A percentile compares a stretch with the other conserved stretches of the same genome.
phyloP scores from a whole-genome alignment of 176 grass and related monocot species.

The Rhynchospora pubera region DNA sequence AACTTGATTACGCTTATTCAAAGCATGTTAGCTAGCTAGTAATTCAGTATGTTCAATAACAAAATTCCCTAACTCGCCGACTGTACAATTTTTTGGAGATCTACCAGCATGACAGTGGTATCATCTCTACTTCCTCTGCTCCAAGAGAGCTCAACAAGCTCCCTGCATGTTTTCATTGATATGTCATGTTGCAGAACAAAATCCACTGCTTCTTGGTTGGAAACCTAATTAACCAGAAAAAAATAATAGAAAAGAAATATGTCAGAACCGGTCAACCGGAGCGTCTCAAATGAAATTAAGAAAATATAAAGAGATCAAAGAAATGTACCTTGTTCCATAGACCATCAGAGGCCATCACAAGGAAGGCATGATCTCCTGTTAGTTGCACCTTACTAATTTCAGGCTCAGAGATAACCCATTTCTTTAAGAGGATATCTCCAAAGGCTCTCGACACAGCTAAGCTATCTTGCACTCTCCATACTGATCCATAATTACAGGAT shows the following conservation, averaged over 20 bases:
- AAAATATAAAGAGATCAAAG: neutral
- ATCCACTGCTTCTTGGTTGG: slow-evolving; percentile 77
- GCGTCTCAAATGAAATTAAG: neutral
- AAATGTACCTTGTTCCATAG: slow-evolving; percentile 66
- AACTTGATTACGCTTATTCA: neutral
- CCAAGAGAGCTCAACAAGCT: slow-evolving; percentile 47
- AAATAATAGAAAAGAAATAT: neutral
- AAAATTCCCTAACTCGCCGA: neutral
- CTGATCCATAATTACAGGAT: slow-evolving; percentile 42
- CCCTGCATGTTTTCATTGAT: slow-evolving; percentile 31
- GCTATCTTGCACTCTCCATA: slow-evolving; percentile 72
- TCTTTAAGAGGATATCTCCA: slow-evolving; percentile 58
- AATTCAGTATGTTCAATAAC: neutral
- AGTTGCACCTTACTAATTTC: slow-evolving; percentile 28
- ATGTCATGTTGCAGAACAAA: slow-evolving; percentile 18
- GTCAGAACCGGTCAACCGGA: neutral
- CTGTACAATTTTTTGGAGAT: slow-evolving; percentile 44
- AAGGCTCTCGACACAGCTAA: slow-evolving; percentile 71
- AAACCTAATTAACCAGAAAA: slow-evolving; percentile 25
- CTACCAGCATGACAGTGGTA: slow-evolving; percentile 71
- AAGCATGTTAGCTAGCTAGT: neutral
- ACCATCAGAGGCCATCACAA: slow-evolving; percentile 72
- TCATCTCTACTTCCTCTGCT: slow-evolving; percentile 63
- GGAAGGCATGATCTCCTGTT: slow-evolving; percentile 32
- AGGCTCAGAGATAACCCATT: slow-evolving; percentile 68